These are phyloP conservation scores for Calonectria pauciramosa DNA, from an alignment of 2,329 filamentous ascomycete genomes.

Conservation along the genomic window DNA sequence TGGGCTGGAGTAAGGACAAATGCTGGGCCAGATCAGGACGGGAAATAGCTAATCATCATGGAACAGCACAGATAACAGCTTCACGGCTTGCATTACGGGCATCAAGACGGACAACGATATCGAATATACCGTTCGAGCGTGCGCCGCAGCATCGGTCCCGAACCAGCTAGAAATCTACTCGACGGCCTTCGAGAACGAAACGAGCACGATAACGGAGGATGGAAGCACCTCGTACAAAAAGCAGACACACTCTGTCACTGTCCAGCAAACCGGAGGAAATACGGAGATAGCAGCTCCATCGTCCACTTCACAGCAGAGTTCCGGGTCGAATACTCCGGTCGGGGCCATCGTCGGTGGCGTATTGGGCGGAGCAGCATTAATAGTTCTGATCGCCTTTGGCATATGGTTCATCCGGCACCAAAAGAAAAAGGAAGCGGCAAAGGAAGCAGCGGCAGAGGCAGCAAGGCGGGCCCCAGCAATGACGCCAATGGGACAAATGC, in stretches of 20 bases:
- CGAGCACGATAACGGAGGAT: neutral
- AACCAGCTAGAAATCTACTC: neutral
- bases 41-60: neutral
- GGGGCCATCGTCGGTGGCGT: conserved; percentile 20
- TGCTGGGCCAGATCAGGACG: too few relatives aligned
- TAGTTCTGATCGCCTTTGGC: conserved; percentile 11
- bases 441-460: neutral
- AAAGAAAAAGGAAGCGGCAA: conserved; percentile 10
- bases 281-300: neutral
- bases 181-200: neutral
- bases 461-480: neutral
- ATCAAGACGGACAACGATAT: conserved; percentile 1
- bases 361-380: conserved; percentile 6
- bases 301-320: neutral
- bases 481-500: neutral
- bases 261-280: neutral
- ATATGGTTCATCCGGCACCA: conserved; percentile 21
- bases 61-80: neutral
- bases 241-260: neutral
- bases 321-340: neutral
- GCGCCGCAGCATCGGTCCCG: neutral
- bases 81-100: neutral
- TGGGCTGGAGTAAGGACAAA: too few relatives aligned
- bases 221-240: neutral
- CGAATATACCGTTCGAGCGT: conserved; percentile 2